phyloP scores from a whole-genome alignment of 352 stramenopile genomes.

The Globisporangium cylindrosporum region DNA sequence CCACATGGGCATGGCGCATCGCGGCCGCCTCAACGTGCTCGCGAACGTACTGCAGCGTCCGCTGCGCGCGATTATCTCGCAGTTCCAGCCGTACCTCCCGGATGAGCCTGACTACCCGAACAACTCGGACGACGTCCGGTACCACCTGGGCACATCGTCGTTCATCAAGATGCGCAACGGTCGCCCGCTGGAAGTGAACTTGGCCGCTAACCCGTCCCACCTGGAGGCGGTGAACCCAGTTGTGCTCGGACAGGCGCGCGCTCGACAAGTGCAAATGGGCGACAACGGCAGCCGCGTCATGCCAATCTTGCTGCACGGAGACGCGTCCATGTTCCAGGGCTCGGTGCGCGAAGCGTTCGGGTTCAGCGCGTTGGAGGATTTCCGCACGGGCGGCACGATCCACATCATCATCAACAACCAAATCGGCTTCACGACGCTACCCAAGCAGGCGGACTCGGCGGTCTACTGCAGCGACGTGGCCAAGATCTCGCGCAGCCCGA shows the following conservation, averaged over 20 bases:
- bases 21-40: conserved; percentile 96
- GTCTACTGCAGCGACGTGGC: conserved; percentile 97
- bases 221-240: conserved; percentile 98
- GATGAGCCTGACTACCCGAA: conserved; percentile 85
- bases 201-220: conserved; percentile 99
- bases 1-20: conserved; percentile 99
- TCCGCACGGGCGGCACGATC: conserved; percentile 96
- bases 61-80: conserved; percentile 92
- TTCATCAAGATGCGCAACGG: conserved; percentile 66
- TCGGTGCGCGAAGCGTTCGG: conserved; percentile 80
- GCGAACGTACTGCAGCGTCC: conserved; percentile 98
- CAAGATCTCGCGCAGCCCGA: conserved; percentile 94
- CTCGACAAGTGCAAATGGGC: conserved; percentile 89
- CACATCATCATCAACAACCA: conserved; percentile 99
- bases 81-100: conserved; percentile 83
- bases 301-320: conserved; percentile 97
- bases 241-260: conserved; percentile 94
- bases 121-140: conserved; percentile 88
- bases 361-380: conserved; percentile 91
- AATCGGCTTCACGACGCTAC: conserved; percentile 98
- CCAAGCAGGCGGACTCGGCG: conserved; percentile 95
- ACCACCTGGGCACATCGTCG: conserved; percentile 84
- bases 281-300: conserved; percentile 90
- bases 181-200: conserved; percentile 65
- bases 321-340: conserved; percentile 81